phyloP scores from a whole-genome alignment of 1,139 yeast genomes.

The Cylindricascospora bacillispora region DNA sequence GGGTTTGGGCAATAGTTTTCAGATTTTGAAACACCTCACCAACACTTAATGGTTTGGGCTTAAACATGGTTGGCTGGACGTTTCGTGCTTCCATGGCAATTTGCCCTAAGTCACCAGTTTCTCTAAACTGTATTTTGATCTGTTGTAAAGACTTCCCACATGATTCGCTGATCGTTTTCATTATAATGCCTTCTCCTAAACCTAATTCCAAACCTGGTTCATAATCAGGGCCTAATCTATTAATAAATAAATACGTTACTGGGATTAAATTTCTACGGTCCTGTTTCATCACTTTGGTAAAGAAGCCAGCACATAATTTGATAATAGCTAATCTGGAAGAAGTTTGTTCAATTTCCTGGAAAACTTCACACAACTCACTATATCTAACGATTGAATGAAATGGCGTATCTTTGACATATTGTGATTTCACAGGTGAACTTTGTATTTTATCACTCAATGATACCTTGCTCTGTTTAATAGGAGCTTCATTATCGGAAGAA shows the following conservation, averaged over 20 bases:
- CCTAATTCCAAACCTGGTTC: conserved; percentile 82
- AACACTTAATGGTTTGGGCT: conserved; percentile 69
- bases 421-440: too few relatives aligned
- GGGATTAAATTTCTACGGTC: conserved; percentile 51
- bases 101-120: conserved; percentile 79
- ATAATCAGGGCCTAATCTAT: conserved; percentile 88
- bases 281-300: conserved; percentile 44
- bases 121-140: conserved; percentile 61
- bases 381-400: conserved; percentile 32
- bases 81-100: conserved; percentile 78
- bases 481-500: too few relatives aligned
- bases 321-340: conserved; percentile 74
- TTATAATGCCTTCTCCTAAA: conserved; percentile 74
- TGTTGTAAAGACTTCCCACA: conserved; percentile 70
- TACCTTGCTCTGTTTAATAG: too few relatives aligned
- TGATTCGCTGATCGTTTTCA: conserved; percentile 82
- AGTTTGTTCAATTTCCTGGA: conserved; percentile 65
- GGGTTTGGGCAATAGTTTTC: conserved; percentile 60
- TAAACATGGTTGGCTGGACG: conserved; percentile 86
- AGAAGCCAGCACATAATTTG: conserved; percentile 59
- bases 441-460: too few relatives aligned
- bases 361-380: conserved; percentile 49
- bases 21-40: conserved; percentile 61
- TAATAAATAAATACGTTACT: conserved; percentile 73
- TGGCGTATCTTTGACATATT: too few relatives aligned